Evolutionary conservation across 495 filamentous ascomycete species (phyloP).

Genomic region (Daldinia vernicosa): DNA sequence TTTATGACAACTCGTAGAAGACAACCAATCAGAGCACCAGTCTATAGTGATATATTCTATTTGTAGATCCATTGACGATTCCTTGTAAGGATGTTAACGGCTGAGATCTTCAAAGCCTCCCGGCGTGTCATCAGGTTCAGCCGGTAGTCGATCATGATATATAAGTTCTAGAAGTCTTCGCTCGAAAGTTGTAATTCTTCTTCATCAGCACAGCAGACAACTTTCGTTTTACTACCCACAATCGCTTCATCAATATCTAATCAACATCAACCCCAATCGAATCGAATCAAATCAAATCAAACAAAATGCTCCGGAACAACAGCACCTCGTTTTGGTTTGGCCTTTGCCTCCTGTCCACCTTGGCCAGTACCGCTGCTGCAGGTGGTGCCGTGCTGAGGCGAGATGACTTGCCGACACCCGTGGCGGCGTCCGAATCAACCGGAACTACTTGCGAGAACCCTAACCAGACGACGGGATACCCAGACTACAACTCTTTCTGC

Average conservation of each 20-base stretch:
- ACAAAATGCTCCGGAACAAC: constrained; percentile 20
- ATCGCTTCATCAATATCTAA: not conserved
- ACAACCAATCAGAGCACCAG: not conserved
- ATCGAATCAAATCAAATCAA: not conserved
- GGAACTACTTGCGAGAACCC: constrained; percentile 27
- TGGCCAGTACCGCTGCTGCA: constrained; percentile 11
- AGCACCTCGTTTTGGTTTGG: constrained; percentile 1
- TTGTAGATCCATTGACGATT: not conserved
- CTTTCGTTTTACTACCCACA: not conserved
- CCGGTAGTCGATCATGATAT: not conserved
- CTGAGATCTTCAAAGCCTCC: not conserved
- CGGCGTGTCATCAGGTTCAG: not conserved
- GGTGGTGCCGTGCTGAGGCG: constrained; percentile 2
- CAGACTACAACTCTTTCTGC: constrained; percentile 43
- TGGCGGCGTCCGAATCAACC: constrained; percentile 1
- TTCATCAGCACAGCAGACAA: not conserved
- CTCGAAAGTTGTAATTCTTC: not conserved
- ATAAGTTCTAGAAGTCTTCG: not conserved
- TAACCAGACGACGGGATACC: constrained; percentile 36
- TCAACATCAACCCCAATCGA: not conserved
- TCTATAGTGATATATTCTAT: not conserved
- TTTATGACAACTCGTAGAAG: not conserved
- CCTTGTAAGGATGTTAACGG: not conserved
- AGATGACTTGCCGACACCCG: constrained; percentile 12
- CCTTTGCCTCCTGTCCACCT: constrained; percentile 13